A percentile compares a stretch with the other conserved stretches of the same genome.
phyloP scores from a whole-genome alignment of 192 early-diverging fungal species.

The Podila epigama region DNA sequence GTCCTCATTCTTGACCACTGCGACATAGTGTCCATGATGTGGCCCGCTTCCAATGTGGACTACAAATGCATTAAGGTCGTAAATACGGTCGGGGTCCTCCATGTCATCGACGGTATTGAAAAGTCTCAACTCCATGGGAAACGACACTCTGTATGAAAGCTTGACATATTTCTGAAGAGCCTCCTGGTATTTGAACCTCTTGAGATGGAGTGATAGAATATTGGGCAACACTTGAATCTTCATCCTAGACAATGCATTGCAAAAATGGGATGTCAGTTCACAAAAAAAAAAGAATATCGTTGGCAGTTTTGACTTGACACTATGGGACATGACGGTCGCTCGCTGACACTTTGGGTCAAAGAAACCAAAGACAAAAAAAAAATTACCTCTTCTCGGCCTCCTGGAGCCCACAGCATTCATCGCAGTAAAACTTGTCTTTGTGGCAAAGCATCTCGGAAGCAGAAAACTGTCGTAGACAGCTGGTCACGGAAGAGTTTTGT shows the following conservation, averaged over 20 bases:
- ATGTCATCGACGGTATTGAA: conserved; percentile 96
- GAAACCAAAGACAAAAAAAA: too few relatives aligned
- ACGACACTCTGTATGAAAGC: conserved; percentile 93
- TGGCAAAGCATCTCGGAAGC: conserved; percentile 93
- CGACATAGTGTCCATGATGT: conserved; percentile 96
- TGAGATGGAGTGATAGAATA: conserved; percentile 93
- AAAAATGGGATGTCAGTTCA: neutral
- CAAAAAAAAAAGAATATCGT: neutral
- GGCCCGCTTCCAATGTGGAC: conserved; percentile 97
- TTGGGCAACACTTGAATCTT: conserved; percentile 94
- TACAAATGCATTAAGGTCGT: conserved; percentile 88
- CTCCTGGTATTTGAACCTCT: conserved; percentile 98
- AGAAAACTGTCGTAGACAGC: conserved; percentile 96
- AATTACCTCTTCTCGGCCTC: conserved; percentile 90
- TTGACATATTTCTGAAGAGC: conserved; percentile 90
- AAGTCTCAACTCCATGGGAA: conserved; percentile 91
- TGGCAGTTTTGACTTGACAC: neutral
- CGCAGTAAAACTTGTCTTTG: conserved; percentile 99
- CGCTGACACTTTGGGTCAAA: too few relatives aligned
- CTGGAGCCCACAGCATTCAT: conserved; percentile 91
- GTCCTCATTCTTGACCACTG: conserved; percentile 84
- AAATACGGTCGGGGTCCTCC: conserved; percentile 85
- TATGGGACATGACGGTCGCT: neutral
- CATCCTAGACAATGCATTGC: conserved; percentile 69
- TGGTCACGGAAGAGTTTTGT: conserved; percentile 92